These are phyloP conservation scores for Sporisorium iseilematis-ciliati DNA, from an alignment of 1,284 basidiomycete species.

Conservation along the genomic window DNA sequence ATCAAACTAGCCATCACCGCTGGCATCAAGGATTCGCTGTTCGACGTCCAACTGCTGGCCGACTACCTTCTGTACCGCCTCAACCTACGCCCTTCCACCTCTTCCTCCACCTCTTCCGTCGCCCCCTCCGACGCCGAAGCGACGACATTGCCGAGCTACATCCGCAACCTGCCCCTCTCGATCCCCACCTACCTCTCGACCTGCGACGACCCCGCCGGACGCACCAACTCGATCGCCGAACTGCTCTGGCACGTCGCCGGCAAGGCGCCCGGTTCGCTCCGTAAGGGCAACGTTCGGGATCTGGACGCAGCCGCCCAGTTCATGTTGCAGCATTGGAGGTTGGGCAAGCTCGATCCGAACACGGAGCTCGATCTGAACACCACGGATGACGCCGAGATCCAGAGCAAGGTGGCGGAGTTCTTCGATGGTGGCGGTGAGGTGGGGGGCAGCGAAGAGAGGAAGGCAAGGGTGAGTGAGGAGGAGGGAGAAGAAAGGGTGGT, in stretches of 20 bases:
- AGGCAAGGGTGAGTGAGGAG: not conserved
- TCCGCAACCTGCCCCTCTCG: conserved; percentile 30
- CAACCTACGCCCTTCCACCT: conserved; percentile 73
- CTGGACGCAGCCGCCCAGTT: conserved; percentile 61
- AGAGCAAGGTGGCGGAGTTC: not conserved
- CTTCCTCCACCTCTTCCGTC: not conserved
- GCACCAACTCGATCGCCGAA: conserved; percentile 55
- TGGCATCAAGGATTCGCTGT: conserved; percentile 93
- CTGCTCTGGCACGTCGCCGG: conserved; percentile 54
- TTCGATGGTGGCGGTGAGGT: conserved; percentile 5
- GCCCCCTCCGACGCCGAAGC: not conserved
- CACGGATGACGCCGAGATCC: conserved; percentile 13
- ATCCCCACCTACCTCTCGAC: conserved; percentile 22
- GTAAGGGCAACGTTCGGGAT: conserved; percentile 54
- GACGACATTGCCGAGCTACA: conserved; percentile 21
- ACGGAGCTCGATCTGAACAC: conserved; percentile 64
- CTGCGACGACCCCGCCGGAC: conserved; percentile 18
- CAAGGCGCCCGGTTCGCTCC: conserved; percentile 61
- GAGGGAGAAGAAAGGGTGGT: not conserved
- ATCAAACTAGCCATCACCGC: conserved; percentile 93
- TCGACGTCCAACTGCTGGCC: conserved; percentile 84
- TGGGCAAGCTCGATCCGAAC: conserved; percentile 49
- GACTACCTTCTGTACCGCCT: conserved; percentile 90
- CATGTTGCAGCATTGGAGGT: conserved; percentile 61
- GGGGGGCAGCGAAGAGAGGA: not conserved